Evolutionary conservation across 306 rosid species (phyloP), one percentile per base, ranked within the genome.

Genomic region (Inga leiocalycina): DNA sequence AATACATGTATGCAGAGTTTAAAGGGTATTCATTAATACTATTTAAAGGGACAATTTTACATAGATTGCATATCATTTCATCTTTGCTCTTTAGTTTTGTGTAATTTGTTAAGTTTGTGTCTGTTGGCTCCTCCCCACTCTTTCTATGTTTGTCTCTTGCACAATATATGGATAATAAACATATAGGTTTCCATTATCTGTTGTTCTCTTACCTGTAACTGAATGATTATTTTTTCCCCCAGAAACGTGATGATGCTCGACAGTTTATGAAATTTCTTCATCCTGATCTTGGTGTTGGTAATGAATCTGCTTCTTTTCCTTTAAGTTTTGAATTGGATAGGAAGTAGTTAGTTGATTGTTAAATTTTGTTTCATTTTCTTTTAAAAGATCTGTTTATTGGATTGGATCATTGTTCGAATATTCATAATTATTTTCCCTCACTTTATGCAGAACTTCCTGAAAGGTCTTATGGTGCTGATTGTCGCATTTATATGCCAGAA

Each of bases 401-500:
- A 22, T 76, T 20, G 44, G 45, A 61, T 74, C 41, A 72, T 74
- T 64, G 37, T 77, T 43, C 43, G 77, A 68, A 80, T 52, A 45
- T 34, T 39, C 73, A 56, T 80, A 75, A 82, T 62, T 77, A 27
- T 77, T 76, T 44, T 87, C 77, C 68, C 8, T 86, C 65, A 77
- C 70, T 84, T 72, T 74, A 20, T 72, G 78, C 95, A 97, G 99
- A 97, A 81, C 98, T 97, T 83, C 99, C 99, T 2, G 99, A 97
- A 87, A 91, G 95, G 87, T 97, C 99, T 16, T 97, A 97, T 77
- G 99, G 99, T 46, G 87, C 97, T 54, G 99, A 97, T 86, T 97
- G 99, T 79, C 99, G 99, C 72, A 86, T 97, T 81, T 97, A 94
- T 88, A 72, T 94, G 41, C 94, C 98, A 45, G 99, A 94, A 65